These are phyloP conservation scores for Berkeleyomyces basicola DNA, from an alignment of 2,329 filamentous ascomycete species.

Conservation along the genomic window DNA sequence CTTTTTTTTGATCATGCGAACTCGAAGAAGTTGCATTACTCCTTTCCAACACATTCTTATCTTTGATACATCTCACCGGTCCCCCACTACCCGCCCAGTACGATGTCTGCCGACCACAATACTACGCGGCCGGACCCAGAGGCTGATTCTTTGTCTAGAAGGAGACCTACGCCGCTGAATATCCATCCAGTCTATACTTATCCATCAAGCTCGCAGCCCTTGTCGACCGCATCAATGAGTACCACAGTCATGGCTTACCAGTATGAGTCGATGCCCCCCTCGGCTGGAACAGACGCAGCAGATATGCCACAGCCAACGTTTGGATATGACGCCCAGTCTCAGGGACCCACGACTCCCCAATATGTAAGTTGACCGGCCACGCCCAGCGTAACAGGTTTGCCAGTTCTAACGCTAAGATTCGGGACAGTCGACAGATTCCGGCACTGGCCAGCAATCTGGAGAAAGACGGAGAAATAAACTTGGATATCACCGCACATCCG, in stretches of 20 bases:
- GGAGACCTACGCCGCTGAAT: not conserved
- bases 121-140: not conserved
- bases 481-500: slow-evolving; percentile 86
- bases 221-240: not conserved
- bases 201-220: not conserved
- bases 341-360: not conserved
- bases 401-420: slow-evolving; percentile 19
- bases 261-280: not conserved
- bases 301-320: not conserved
- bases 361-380: slow-evolving; percentile 20
- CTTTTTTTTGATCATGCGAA: not conserved
- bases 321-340: not conserved
- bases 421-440: slow-evolving; percentile 22
- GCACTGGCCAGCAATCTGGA: slow-evolving; percentile 20
- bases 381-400: not conserved
- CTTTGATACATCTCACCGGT: not conserved
- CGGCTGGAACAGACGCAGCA: not conserved
- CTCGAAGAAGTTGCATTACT: not conserved
- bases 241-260: not conserved
- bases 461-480: slow-evolving; percentile 68
- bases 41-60: not conserved
- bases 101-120: not conserved
- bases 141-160: not conserved
- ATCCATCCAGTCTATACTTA: not conserved
- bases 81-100: not conserved